Evolutionary conservation across 331 rosid genomes (phyloP).

Genomic region (Saraca asoca): DNA sequence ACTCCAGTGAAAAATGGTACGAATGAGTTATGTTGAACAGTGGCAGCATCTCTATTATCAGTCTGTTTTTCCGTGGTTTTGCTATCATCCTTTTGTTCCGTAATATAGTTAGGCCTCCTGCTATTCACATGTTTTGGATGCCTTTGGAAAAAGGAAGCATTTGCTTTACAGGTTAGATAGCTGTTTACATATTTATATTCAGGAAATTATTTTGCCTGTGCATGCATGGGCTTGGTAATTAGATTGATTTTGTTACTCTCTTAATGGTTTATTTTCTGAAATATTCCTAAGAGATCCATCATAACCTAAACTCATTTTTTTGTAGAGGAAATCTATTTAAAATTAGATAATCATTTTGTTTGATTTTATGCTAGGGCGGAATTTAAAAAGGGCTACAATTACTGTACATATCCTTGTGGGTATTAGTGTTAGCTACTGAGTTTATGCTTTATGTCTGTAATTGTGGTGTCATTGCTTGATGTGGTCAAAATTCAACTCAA

Average conservation of each 20-base stretch:
- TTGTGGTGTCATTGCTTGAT: not conserved
- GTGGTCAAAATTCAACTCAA: not conserved
- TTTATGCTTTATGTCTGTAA: not conserved
- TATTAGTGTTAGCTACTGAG: slow-evolving; percentile 5
- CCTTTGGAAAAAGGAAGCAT: slow-evolving; percentile 5
- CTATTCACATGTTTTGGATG: slow-evolving; percentile 4
- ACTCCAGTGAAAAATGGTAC: slow-evolving; percentile 1
- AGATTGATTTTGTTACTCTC: slow-evolving; percentile 6
- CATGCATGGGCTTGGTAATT: not conserved
- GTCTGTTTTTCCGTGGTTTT: not conserved
- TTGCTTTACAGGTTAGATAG: slow-evolving; percentile 17
- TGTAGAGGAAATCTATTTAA: slow-evolving; percentile 15
- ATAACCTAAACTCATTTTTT: slow-evolving; percentile 21
- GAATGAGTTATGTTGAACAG: not conserved
- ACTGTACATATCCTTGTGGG: slow-evolving; percentile 7
- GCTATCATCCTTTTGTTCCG: not conserved
- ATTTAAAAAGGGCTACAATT: not conserved
- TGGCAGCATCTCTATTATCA: not conserved
- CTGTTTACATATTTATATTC: slow-evolving; percentile 16
- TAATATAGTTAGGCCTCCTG: not conserved
- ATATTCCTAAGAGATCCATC: not conserved
- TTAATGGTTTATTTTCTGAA: slow-evolving; percentile 11
- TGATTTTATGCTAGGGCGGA: slow-evolving; percentile 3
- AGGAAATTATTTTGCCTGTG: not conserved
- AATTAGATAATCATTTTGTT: slow-evolving; percentile 20